Evolutionary conservation across 2,329 filamentous ascomycete species (phyloP), one percentile per base, ranked within the genome.

Genomic region (Penicillium sp.): DNA sequence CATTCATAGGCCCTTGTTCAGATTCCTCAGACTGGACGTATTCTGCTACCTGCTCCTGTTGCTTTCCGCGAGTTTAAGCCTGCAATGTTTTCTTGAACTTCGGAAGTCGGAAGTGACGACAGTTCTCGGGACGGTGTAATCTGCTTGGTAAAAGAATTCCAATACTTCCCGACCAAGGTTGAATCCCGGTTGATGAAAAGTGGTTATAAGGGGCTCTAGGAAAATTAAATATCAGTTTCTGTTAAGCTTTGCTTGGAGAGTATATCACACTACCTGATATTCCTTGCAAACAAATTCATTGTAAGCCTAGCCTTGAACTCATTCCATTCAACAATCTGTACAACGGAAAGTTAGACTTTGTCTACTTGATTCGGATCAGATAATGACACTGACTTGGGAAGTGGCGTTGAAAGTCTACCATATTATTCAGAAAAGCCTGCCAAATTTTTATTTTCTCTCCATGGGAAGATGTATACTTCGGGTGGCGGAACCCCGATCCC

Each of bases 401-500:
- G 36, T 26, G 12, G 13, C 36, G 26, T 40, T 4, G 21, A 26
- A n/a, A n/a, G n/a, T n/a, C n/a, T n/a, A n/a, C n/a, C n/a, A n/a
- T n/a, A n/a, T n/a, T n/a, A n/a, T n/a, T n/a, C n/a, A n/a, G n/a
- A n/a, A n/a, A n/a, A n/a, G n/a, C n/a, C n/a, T n/a, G n/a, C n/a
- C n/a, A n/a, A n/a, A n/a, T n/a, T n/a, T n/a, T n/a, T n/a, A n/a
- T n/a, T n/a, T n/a, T n/a, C n/a, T n/a, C n/a, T n/a, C n/a, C n/a
- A n/a, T n/a, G n/a, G n/a, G n/a, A n/a, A n/a, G 27, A 30, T 10
- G 32, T 32, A 34, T 34, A 18, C 32, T 6, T 42, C 26, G 39
- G 39, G 39, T 27, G 39, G 26, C 39, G 39, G 13, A 42, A 27
- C 24, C 23, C 26, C 37, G 37, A 52, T 47, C 52, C 54, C 58